Evolutionary conservation across 2,329 filamentous ascomycete species (phyloP).

Genomic region (Pochonia chlamydosporia): DNA sequence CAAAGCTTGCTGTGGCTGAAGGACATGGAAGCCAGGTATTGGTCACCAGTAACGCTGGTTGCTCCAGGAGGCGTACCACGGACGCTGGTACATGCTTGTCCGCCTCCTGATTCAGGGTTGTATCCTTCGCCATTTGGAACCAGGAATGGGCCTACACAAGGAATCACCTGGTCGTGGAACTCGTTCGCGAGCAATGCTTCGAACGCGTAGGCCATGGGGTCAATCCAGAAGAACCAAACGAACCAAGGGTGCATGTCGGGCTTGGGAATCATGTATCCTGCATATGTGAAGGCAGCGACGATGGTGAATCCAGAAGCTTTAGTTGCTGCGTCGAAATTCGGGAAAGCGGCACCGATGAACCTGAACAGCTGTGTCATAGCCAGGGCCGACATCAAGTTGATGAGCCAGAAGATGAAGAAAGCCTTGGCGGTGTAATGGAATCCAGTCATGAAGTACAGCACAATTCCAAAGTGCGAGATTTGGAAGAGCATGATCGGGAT

Average conservation of each 20-base stretch:
- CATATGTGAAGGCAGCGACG: slow-evolving; percentile 52
- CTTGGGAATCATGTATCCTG: slow-evolving; percentile 57
- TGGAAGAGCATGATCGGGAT: slow-evolving; percentile 54
- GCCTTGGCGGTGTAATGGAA: slow-evolving; percentile 42
- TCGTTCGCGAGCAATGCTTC: slow-evolving; percentile 66
- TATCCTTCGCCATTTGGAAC: slow-evolving; percentile 46
- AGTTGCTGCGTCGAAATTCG: slow-evolving; percentile 52
- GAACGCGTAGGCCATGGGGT: slow-evolving; percentile 65
- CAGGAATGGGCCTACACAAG: slow-evolving; percentile 43
- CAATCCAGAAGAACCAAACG: slow-evolving; percentile 57
- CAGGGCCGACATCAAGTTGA: slow-evolving; percentile 28
- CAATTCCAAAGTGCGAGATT: slow-evolving; percentile 49
- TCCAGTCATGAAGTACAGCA: slow-evolving; percentile 60
- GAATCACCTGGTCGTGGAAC: slow-evolving; percentile 52
- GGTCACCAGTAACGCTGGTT: slow-evolving; percentile 46
- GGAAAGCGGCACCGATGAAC: slow-evolving; percentile 47
- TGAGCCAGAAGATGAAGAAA: slow-evolving; percentile 58
- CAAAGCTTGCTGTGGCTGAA: slow-evolving; percentile 48
- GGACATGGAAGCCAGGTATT: slow-evolving; percentile 49
- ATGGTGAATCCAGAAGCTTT: slow-evolving; percentile 49
- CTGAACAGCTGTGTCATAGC: slow-evolving; percentile 53
- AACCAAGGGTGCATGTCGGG: slow-evolving; percentile 59
- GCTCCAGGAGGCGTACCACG: slow-evolving; percentile 45
- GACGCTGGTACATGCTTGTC: slow-evolving; percentile 53
- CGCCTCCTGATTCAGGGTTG: slow-evolving; percentile 20